A percentile compares a stretch with the other conserved stretches of the same genome.
Evolutionary conservation across 805 yeast species (phyloP).

Genomic region (Hanseniaspora singularis): DNA sequence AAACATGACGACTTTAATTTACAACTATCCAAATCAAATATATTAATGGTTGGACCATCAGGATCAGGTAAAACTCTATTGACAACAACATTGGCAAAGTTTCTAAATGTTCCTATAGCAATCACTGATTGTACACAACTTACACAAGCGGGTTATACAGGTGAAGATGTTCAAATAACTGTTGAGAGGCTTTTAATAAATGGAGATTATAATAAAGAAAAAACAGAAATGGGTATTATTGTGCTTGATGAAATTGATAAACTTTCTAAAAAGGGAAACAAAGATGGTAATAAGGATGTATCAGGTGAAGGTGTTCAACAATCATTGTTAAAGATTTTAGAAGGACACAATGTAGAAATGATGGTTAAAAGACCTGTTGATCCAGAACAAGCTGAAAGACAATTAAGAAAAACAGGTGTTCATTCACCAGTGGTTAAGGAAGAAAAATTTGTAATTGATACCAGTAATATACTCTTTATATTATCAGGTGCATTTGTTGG

Average conservation of each 20-base stretch:
- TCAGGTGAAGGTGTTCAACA: conserved; percentile 59
- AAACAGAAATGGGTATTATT: conserved; percentile 45
- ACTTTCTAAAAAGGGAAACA: conserved; percentile 38
- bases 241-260: conserved; percentile 52
- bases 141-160: conserved; percentile 56
- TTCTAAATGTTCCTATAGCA: conserved; percentile 44
- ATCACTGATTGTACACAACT: conserved; percentile 51
- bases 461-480: conserved; percentile 44
- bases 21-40: conserved; percentile 45
- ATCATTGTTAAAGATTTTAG: conserved; percentile 43
- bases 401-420: conserved; percentile 26
- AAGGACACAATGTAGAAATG: conserved; percentile 43
- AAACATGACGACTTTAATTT: conserved; percentile 29
- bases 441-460: conserved; percentile 40
- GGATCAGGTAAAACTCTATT: conserved; percentile 52
- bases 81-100: conserved; percentile 42
- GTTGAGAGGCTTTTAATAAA: conserved; percentile 40
- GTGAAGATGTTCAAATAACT: conserved; percentile 51
- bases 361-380: conserved; percentile 35
- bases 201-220: conserved; percentile 41
- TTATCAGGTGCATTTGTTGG: conserved; percentile 56
- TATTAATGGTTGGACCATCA: conserved; percentile 46
- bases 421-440: conserved; percentile 27
- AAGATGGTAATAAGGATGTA: conserved; percentile 43
- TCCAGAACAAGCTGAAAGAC: conserved; percentile 21